Evolutionary conservation across 495 filamentous ascomycete species (phyloP), one percentile per base, ranked within the genome.

Genomic region (Durotheca rogersii): DNA sequence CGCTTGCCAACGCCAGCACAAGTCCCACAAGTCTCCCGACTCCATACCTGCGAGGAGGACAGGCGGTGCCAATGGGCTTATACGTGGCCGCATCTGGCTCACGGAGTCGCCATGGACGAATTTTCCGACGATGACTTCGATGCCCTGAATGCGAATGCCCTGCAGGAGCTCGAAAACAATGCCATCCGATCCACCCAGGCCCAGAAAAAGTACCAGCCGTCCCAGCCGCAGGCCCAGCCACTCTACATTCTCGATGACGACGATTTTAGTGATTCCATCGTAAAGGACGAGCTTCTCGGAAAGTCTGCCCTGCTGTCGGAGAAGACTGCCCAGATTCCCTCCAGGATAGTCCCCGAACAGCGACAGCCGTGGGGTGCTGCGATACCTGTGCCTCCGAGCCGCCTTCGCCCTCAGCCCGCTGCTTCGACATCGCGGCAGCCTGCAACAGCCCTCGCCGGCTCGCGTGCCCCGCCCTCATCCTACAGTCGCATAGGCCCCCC

Each of bases 111-210:
- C 50, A 73, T 78, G 69, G 74, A 78, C 65, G 68, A 72, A 7
- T 78, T 69, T 32, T 72, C 69, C 17, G 74, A 78, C 51, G 74
- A 75, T 55, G 72, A 65, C 19, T 66, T 78, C 56, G 72, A 75
- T 45, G 56, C 66, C 34, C 65, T 78, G n/a, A 64, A 72, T 62
- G 69, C 66, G 48, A 66, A 64, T 19, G 53, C 57, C 20, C 56
- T 76, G 11, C 62, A 74, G 41, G 64, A 76, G 47, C 68, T 78
- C 33, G 74, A 78, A 47, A 67, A 74, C 60, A 68, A 69, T 51
- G 74, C 74, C 18, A 67, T 78, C 48, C 69, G 72, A 42, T 66
- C 61, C 39, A 78, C 74, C 19, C 74, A 78, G 38, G 72, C 61
- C 34, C 70, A 70, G 37, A 61, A 51, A 36, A 54, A 52, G 10